Evolutionary conservation across 176 grass and related monocot species (phyloP), one percentile per base, ranked within the genome.

Genomic region (Guadua angustifolia): DNA sequence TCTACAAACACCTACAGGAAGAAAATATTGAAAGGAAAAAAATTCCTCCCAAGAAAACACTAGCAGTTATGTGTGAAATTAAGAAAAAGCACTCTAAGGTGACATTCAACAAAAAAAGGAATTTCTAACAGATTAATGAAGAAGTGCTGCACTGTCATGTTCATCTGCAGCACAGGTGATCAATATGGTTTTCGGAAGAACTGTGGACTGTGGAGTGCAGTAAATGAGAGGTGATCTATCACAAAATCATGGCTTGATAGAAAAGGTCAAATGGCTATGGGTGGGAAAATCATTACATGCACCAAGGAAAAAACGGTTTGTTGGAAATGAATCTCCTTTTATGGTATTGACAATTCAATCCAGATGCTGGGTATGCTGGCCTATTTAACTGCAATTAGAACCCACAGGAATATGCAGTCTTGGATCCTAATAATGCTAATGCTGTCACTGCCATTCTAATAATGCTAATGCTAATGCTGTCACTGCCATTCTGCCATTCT

Each of bases 161-260:
- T 55, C 17, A 57, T 64, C 49, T 74, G 69, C 14, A 49, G 42
- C 43, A 47, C 2, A 63, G 14, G 57, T 18, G 44, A 64, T 74
- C 1, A 17, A 24, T 85, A 89, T 26, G 24, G 45, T 71, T 83
- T 33, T 17, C 12, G 16, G 39, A 56, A 52, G 77, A 64, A 24
- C 10, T 43, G 16, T 14, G 14, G 1, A 19, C 10, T 43, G 32
- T 10, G 14, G 2, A 60, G 11, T 71, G 56, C 64, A 46, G 45
- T 83, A 86, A 85, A 19, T 75, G 5, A 62, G 15, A 74, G 19
- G 15, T 67, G 44, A 59, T 74, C n/a, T 35, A 80, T 36, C 62
- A 80, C 1, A 69, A 68, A 44, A 62, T 35, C 55, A 60, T 0
- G 43, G 8, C 1, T 78, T 39, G 19, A 52, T 24, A 71, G 24